Percentiles rank a stretch among this genome's conserved stretches.
Evolutionary conservation across 148 eudicot genomes (phyloP).

Genomic region (Camellia sinensis): DNA sequence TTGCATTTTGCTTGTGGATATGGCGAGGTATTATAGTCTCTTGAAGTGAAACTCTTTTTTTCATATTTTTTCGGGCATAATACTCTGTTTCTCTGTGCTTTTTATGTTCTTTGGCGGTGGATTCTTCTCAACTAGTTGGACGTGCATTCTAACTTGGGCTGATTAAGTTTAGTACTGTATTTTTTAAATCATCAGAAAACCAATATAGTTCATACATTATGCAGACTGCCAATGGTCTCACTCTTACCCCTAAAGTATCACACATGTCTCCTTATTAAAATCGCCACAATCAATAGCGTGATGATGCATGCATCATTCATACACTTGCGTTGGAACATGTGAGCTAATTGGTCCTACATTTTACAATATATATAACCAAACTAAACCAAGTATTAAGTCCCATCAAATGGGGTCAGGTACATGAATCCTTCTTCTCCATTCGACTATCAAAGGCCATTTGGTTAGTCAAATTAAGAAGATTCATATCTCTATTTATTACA

Average conservation of each 20-base stretch:
- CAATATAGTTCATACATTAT: neutral
- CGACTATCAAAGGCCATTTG: no score
- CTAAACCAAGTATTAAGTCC: no score
- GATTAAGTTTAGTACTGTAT: neutral
- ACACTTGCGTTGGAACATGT: slow-evolving; percentile 1
- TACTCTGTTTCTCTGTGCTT: neutral
- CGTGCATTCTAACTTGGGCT: neutral
- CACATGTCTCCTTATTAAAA: no score
- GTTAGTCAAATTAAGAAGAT: no score
- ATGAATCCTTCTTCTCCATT: no score
- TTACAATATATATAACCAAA: neutral
- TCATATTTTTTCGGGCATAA: neutral
- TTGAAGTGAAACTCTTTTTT: neutral
- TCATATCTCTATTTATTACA: no score
- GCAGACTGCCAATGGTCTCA: neutral
- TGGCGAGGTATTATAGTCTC: slow-evolving; percentile 70
- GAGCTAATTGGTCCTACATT: neutral
- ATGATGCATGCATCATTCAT: neutral
- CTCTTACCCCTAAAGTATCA: neutral
- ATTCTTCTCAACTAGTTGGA: neutral
- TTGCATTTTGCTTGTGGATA: slow-evolving; percentile 98
- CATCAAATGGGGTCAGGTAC: no score
- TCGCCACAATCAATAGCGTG: no score
- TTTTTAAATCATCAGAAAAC: neutral
- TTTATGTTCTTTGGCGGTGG: neutral